Conservation (phyloP, 176 grass and related monocot species). For the Chloris gayana region DNA sequence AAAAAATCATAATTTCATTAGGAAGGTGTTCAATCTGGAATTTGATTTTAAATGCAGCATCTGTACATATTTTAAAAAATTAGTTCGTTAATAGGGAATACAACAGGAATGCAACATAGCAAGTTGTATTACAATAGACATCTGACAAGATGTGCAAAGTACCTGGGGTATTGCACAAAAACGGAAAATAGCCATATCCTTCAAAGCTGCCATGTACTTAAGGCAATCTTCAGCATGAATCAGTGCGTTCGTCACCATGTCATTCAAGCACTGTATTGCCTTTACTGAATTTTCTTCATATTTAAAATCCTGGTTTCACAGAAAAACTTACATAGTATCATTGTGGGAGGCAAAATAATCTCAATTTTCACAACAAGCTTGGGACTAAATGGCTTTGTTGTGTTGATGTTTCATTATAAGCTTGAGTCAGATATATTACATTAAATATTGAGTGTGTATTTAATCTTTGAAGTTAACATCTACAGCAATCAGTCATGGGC, state of each 20-base stretch:
- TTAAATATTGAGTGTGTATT: background rate
- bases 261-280: slow-evolving; percentile 92
- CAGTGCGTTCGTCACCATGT: slow-evolving; percentile 92
- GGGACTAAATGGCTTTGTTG: too few species aligned
- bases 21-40: background rate
- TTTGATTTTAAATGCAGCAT: background rate
- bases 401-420: too few species aligned
- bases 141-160: slow-evolving; percentile 15
- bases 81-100: background rate
- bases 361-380: background rate
- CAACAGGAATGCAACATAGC: background rate
- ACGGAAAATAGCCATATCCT: slow-evolving; percentile 74
- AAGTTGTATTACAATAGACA: slow-evolving; percentile 5
- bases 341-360: background rate
- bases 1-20: background rate
- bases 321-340: background rate
- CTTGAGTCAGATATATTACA: background rate
- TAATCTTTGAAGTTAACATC: background rate
- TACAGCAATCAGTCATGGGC: background rate
- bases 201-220: slow-evolving; percentile 80
- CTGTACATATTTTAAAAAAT: background rate
- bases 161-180: slow-evolving; percentile 99
- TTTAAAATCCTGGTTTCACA: slow-evolving; percentile 81
- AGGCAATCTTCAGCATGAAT: slow-evolving; percentile 81
- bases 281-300: slow-evolving; percentile 75